Evolutionary conservation across 2,329 filamentous ascomycete species (phyloP).

Genomic region (Ascochyta lentis): DNA sequence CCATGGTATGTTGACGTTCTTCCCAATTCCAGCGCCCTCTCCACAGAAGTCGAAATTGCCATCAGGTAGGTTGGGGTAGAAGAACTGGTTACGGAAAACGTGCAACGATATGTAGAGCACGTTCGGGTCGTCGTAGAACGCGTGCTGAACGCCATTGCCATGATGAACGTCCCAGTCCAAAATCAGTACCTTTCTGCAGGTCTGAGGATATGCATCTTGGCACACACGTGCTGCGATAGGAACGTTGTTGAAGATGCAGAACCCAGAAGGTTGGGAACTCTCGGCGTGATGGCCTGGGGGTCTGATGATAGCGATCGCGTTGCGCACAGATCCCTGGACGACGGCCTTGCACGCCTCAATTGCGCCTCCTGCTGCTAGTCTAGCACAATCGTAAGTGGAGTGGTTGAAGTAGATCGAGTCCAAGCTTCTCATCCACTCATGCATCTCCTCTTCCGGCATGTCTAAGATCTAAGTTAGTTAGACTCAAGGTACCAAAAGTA

Average conservation of each 20-base stretch:
- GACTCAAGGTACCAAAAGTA: conserved; percentile 4
- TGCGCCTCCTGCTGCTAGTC: conserved; percentile 87
- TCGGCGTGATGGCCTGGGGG: conserved; percentile 97
- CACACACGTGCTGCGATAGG: conserved; percentile 90
- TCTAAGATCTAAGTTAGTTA: conserved; percentile 27
- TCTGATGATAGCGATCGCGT: conserved; percentile 92
- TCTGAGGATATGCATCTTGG: conserved; percentile 78
- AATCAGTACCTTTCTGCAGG: conserved; percentile 87
- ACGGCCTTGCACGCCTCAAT: conserved; percentile 97
- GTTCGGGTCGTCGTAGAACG: conserved; percentile 94
- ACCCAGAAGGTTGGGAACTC: conserved; percentile 83
- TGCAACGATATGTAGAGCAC: conserved; percentile 95
- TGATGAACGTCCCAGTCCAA: conserved; percentile 86
- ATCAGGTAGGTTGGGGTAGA: conserved; percentile 75
- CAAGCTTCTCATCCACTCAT: conserved; percentile 62
- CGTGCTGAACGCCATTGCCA: conserved; percentile 93
- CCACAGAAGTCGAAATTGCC: conserved; percentile 68
- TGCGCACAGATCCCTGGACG: conserved; percentile 81
- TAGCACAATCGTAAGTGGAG: conserved; percentile 79
- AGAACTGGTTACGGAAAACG: conserved; percentile 80
- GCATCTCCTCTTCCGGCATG: conserved; percentile 62
- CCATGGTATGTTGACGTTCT: conserved; percentile 75
- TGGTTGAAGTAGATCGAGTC: conserved; percentile 68
- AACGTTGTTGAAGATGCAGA: conserved; percentile 98
- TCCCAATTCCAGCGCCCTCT: conserved; percentile 63